Evolutionary conservation across 2,329 filamentous ascomycete species (phyloP), one percentile per base, ranked within the genome.

Genomic region (Aspergillus clavatus): DNA sequence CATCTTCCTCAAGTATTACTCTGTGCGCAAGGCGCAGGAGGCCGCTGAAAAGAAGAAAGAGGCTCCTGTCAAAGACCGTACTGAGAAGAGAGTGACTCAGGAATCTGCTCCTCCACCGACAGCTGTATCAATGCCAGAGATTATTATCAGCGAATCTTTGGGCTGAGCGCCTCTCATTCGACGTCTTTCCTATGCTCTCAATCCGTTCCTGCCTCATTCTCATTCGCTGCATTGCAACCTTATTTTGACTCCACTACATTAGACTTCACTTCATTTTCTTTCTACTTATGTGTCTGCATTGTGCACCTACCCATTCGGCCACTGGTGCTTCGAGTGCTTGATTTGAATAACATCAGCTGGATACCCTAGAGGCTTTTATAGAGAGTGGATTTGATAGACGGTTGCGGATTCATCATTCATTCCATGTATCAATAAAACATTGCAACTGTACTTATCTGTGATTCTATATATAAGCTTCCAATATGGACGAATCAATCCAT

Each of bases 1-100:
- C 27, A 53, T 70, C 8, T 71, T 73, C 40, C 60, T 75, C 38
- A 72, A 72, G 39, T 70, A 72, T 52, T 66, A 69, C 42, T 72
- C 70, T 3, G 65, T 63, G 39, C 69, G 61, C 40, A 63, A 66
- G 48, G 52, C 60, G 7, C 63, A 66, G 18, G 65, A 66, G 33
- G 59, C 58, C 31, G 58, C 65, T 23, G 55, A 66, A 37, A 59
- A 61, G 51, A 66, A 67, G 42, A 63, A 61, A 59, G 55, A 63
- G 59, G 55, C 60, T 19, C 60, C 55, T 4, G 48, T 54, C 5
- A 67, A 64, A 43, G 61, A 68, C 48, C 43, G 50, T 21, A 52
- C 53, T 12, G 60, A 68, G 47, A 54, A 58, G 10, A 51, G 51
- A 24, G 50, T 51, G 10, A 40, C 41, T 10, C 48, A 50, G 24